Conservation (phyloP, 2,329 filamentous ascomycete genomes). For the Venturiaceae sp. region DNA sequence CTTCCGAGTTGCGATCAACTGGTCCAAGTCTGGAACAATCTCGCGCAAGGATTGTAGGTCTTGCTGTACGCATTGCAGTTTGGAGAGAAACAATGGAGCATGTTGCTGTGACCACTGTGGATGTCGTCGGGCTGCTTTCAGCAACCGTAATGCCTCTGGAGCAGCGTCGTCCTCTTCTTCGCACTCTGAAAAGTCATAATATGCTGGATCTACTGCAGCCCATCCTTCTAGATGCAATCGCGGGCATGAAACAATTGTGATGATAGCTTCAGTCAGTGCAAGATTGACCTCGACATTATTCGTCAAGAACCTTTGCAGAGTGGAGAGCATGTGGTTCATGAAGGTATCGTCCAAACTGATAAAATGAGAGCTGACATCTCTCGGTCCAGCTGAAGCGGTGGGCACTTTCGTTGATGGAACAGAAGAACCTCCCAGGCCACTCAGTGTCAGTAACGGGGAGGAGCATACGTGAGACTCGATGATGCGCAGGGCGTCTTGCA, state of each 20-base stretch:
- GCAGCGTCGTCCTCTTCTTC: conserved; percentile 12
- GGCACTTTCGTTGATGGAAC: conserved; percentile 36
- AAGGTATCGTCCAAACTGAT: conserved; percentile 53
- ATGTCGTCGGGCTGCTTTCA: conserved; percentile 23
- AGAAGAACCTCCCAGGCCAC: conserved; percentile 43
- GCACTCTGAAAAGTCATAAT: conserved; percentile 22
- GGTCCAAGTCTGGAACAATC: conserved; percentile 36
- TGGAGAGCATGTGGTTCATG: conserved; percentile 39
- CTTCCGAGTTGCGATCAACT: conserved; percentile 37
- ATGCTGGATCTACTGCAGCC: conserved; percentile 62
- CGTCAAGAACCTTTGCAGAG: conserved; percentile 72
- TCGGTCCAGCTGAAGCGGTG: conserved; percentile 41
- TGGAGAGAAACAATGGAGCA: conserved; percentile 30
- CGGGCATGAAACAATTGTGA: conserved; percentile 75
- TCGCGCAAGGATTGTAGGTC: conserved; percentile 33
- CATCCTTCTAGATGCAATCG: conserved; percentile 84
- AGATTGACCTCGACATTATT: conserved; percentile 91
- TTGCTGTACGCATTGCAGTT: conserved; percentile 28
- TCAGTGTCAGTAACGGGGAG: conserved; percentile 53
- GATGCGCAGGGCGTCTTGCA: conserved; percentile 60
- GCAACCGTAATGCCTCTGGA: conserved; percentile 20
- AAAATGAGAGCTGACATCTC: conserved; percentile 51
- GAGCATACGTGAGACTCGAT: conserved; percentile 69
- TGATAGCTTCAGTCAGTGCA: conserved; percentile 71
- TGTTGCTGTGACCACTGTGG: conserved; percentile 26